Evolutionary conservation across 441 rosid genomes (phyloP), one percentile per base, ranked within the genome.

Genomic region (Raphanus hybrid): DNA sequence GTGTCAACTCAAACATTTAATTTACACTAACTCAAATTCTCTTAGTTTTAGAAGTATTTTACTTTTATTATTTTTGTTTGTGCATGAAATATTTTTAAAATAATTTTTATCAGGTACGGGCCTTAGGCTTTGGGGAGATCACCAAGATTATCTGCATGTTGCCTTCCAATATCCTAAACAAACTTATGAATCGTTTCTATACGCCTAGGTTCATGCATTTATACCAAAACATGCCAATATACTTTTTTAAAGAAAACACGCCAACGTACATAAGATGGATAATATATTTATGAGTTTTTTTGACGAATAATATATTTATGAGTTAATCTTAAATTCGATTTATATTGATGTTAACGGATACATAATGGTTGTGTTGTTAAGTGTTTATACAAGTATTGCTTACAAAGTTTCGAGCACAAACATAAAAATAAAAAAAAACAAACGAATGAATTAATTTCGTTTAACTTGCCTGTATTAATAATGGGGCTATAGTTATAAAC

Each of bases 1-100:
- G 34, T 74, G 82, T 79, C 78, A 74, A 43, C 57, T 79, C 78
- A 26, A 54, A 74, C 82, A 79, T 69, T 74, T 20, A 69, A 32
- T 74, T 79, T 71, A 74, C 71, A 61, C 65, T 26, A 52, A 52
- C 54, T 54, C 67, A 73, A 62, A 60, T 43, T 20, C 70, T 32
- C 23, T 32, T 14, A 72, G 23, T 35, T 78, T 32, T 18, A 65
- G 3, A 54, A 54, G 10, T 16, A 54, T 16, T 54, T 39, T 39
- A 8, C 39, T 35, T 50, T 50, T 23, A 23, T 23, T 23, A 23
- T 23, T 23, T 0, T 50, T 50, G 7, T 50, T 14, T 50, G 57
- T 14, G 58, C 20, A 6, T 50, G 8, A 50, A 5, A 45, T n/a
- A 12, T 48, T n/a, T 43, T 12, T 34, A 35, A 1, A 26, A 41